Base-by-base conservation (phyloP, 495 filamentous ascomycete species). In the Penicillium lagena region DNA sequence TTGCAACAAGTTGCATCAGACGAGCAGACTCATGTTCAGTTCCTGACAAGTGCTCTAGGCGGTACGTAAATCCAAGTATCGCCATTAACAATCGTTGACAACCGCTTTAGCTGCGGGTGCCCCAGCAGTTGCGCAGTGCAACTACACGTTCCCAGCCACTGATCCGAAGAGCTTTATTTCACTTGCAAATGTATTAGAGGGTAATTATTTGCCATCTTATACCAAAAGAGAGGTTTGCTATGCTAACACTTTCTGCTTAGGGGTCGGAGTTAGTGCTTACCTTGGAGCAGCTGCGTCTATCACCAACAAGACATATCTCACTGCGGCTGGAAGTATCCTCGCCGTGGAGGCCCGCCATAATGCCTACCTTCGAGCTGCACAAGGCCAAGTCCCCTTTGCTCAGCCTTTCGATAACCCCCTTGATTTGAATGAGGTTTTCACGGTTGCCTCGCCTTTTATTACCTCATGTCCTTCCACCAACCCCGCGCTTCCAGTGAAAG, bases 331-430 rank as follows among this genome's bases (percentile, higher is more conserved):
- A 22, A 73, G 72, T 33, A 85, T 85, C 51, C 60, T 82, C 28
- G 79, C 81, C 35, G 66, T 81, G 14, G 82, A 85, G 50, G 70
- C 78, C 31, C 73, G 81, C 5, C 82, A 84, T 63, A 76, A 67
- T 28, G 63, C 80, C 7, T 78, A 76, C 57, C 66, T 83, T 40
- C 79, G 81, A 38, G 64, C 66, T 33, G 60, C 70, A 5, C 63
- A 73, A 8, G 58, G 66, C 8, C 55, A 76, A 38, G 56, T 55
- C 12, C 76, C 81, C 5, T 77, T 77, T 43, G 63, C 80, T 6
- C 69, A 77, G 37, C 59, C 78, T 1, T 80, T 82, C 55, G 81
- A 82, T 32, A 66, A 65, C 4, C 78, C 80, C 7, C 67, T 84
- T 12, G 59, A 62, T 39, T 68, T 78, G 51, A 68, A 82, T 43